These are phyloP conservation scores for Fusarium penzigii DNA, from an alignment of 2,329 filamentous ascomycete genomes.

Conservation along the genomic window DNA sequence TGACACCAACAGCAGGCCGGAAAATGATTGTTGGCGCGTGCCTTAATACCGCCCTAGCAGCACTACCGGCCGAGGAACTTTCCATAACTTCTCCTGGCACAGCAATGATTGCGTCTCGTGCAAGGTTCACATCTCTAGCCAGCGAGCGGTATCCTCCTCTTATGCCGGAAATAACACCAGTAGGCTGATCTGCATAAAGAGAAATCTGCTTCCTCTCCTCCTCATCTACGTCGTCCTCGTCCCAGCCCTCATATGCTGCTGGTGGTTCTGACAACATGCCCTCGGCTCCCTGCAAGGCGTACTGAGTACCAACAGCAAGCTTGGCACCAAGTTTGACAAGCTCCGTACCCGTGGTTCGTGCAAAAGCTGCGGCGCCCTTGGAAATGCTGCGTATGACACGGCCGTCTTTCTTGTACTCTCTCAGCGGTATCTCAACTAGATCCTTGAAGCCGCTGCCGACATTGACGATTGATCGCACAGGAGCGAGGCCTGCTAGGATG, in stretches of 20 bases:
- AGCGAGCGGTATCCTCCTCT: conserved; percentile 80
- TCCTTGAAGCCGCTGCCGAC: conserved; percentile 86
- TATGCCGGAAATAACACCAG: conserved; percentile 83
- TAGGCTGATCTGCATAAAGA: conserved; percentile 90
- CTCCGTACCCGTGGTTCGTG: conserved; percentile 89
- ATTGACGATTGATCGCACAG: conserved; percentile 87
- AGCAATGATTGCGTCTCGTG: conserved; percentile 89
- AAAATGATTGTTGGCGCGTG: conserved; percentile 93
- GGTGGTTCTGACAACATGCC: conserved; percentile 63
- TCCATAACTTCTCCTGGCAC: conserved; percentile 92
- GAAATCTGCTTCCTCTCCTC: conserved; percentile 80
- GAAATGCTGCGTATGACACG: conserved; percentile 87
- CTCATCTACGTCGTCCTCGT: conserved; percentile 63
- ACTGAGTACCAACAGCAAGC: conserved; percentile 91
- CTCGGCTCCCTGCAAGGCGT: conserved; percentile 86
- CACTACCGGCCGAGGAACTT: conserved; percentile 76
- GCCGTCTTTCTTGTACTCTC: conserved; percentile 92
- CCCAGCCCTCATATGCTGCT: conserved; percentile 44
- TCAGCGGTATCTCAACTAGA: conserved; percentile 84
- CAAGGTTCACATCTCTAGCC: conserved; percentile 81
- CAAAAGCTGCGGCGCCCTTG: conserved; percentile 88
- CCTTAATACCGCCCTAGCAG: conserved; percentile 74
- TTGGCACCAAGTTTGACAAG: conserved; percentile 94
- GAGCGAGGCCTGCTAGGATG: conserved; percentile 84
- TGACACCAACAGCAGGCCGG: conserved; percentile 85